Evolutionary conservation across 257 asterid genomes (phyloP).

Genomic region (Striga asiatica): DNA sequence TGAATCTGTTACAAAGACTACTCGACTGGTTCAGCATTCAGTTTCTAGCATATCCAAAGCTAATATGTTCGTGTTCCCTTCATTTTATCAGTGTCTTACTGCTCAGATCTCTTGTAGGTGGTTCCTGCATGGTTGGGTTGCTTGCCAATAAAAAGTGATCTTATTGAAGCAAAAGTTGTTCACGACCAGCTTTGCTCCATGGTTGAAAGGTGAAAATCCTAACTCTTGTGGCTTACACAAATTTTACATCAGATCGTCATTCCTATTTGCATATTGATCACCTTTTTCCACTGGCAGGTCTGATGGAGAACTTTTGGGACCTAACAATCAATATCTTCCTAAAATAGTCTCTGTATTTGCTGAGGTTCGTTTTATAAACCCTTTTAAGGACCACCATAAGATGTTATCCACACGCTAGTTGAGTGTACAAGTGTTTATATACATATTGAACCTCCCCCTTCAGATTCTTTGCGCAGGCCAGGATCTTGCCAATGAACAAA

Average conservation of each 20-base stretch:
- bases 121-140: slow-evolving; percentile 35
- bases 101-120: slow-evolving; percentile 33
- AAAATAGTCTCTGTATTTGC: slow-evolving; percentile 89
- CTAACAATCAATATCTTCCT: slow-evolving; percentile 81
- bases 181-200: slow-evolving; percentile 87
- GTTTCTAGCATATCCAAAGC: neutral
- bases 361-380: slow-evolving; percentile 49
- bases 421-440: no score
- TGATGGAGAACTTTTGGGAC: slow-evolving; percentile 76
- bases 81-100: neutral
- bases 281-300: slow-evolving; percentile 43
- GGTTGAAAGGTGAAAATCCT: slow-evolving; percentile 39
- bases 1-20: neutral
- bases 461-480: slow-evolving; percentile 74
- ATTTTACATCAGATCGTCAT: neutral
- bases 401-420: no score
- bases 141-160: slow-evolving; percentile 75
- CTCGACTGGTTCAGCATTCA: neutral
- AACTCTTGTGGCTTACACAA: no score
- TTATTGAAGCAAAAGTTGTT: slow-evolving; percentile 80
- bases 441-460: no score
- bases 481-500: slow-evolving; percentile 82
- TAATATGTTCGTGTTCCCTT: neutral
- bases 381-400: neutral
- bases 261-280: neutral